Conservation (phyloP, 768 basidiomycete species). For the Kwoniella mangroviensis region DNA sequence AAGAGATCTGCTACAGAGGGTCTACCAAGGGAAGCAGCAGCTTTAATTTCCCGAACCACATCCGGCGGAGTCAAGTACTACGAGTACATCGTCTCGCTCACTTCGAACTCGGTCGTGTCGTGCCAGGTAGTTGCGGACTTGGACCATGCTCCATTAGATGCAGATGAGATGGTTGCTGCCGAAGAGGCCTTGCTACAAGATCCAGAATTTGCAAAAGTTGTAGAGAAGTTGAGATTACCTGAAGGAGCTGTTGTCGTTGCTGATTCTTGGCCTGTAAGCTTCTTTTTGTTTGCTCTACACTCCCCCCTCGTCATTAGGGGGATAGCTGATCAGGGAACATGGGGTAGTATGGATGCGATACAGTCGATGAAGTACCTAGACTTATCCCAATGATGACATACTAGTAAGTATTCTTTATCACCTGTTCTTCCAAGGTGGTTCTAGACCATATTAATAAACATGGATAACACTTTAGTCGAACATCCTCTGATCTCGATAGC, state of each 20-base stretch:
- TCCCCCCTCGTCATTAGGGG: neutral
- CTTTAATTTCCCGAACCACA: neutral
- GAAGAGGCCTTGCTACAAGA: conserved; percentile 22
- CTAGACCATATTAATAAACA: too few relatives aligned
- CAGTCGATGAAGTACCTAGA: neutral
- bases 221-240: conserved; percentile 24
- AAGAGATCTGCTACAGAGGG: neutral
- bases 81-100: neutral
- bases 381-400: conserved; percentile 21
- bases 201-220: conserved; percentile 17
- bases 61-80: neutral
- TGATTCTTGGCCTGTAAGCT: conserved; percentile 24
- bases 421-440: too few relatives aligned
- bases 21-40: neutral
- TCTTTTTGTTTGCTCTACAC: neutral
- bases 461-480: conserved; percentile 8
- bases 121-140: neutral
- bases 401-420: conserved; percentile 1
- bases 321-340: neutral
- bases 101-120: neutral
- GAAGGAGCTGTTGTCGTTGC: conserved; percentile 20
- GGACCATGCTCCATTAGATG: conserved; percentile 16
- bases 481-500: conserved; percentile 12
- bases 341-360: neutral
- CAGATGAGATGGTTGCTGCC: conserved; percentile 30